Evolutionary conservation across 2,329 filamentous ascomycete species (phyloP).

Genomic region (Rosellinia necatrix): DNA sequence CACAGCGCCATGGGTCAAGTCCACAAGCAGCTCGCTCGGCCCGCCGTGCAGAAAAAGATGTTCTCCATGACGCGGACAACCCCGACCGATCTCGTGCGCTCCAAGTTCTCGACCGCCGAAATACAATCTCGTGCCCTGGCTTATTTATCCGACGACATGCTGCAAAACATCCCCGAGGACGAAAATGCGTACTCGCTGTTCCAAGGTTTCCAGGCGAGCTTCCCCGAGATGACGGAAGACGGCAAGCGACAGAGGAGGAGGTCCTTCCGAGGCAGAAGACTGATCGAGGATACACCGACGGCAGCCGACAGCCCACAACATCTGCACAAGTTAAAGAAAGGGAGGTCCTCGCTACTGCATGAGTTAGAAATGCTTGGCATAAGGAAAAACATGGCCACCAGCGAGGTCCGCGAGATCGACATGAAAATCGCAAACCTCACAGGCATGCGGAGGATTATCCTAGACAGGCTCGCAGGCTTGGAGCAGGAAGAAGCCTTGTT

Average conservation of each 20-base stretch:
- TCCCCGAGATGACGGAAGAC: conserved; percentile 73
- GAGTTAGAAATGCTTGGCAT: conserved; percentile 88
- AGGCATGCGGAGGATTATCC: conserved; percentile 88
- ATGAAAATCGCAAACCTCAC: conserved; percentile 93
- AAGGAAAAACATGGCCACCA: conserved; percentile 96
- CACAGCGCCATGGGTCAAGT: conserved; percentile 86
- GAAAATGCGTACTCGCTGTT: conserved; percentile 90
- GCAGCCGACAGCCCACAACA: conserved; percentile 64
- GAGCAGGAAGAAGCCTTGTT: conserved; percentile 90
- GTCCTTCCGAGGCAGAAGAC: conserved; percentile 74
- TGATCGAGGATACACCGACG: conserved; percentile 69
- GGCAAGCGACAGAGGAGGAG: conserved; percentile 72
- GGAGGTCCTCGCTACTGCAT: conserved; percentile 79
- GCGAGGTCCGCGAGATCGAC: conserved; percentile 95
- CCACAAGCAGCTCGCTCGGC: conserved; percentile 84
- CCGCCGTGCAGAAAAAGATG: conserved; percentile 83
- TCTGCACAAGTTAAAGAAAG: conserved; percentile 75
- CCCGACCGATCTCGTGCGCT: conserved; percentile 91
- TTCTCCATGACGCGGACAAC: conserved; percentile 90
- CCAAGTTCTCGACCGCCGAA: conserved; percentile 85
- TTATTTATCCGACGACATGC: conserved; percentile 86
- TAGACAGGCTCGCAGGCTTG: conserved; percentile 82
- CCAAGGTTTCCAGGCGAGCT: conserved; percentile 90
- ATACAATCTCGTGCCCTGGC: conserved; percentile 92
- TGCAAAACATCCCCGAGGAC: conserved; percentile 85